Evolutionary conservation across 2,329 filamentous ascomycete species (phyloP).

Genomic region (Furcasterigmium furcatum): DNA sequence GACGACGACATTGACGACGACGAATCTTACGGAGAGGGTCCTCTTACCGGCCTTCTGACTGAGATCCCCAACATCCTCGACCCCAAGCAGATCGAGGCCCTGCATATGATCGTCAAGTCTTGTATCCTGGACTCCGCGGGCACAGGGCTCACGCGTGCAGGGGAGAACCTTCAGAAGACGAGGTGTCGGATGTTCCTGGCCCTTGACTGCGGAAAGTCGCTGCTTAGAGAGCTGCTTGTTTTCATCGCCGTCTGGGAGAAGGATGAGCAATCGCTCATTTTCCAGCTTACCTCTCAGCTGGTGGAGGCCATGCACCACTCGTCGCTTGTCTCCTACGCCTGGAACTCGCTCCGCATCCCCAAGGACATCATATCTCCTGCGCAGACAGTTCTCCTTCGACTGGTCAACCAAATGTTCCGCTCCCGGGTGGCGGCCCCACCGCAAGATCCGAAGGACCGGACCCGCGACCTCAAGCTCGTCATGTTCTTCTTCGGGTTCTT

Average conservation of each 20-base stretch:
- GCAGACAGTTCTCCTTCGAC: constrained; percentile 87
- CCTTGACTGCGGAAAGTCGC: constrained; percentile 84
- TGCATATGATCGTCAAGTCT: constrained; percentile 96
- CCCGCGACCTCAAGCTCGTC: constrained; percentile 59
- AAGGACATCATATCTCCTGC: constrained; percentile 97
- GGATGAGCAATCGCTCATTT: constrained; percentile 88
- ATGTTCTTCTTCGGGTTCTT: constrained; percentile 94
- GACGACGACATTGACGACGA: constrained; percentile 71
- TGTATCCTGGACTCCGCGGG: constrained; percentile 84
- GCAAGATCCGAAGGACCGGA: constrained; percentile 49
- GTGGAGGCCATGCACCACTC: constrained; percentile 90
- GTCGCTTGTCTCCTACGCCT: constrained; percentile 85
- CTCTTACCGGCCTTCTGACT: constrained; percentile 79
- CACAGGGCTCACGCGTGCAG: constrained; percentile 61
- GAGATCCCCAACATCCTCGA: constrained; percentile 94
- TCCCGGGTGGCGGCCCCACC: constrained; percentile 37
- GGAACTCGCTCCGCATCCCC: constrained; percentile 84
- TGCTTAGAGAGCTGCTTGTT: constrained; percentile 86
- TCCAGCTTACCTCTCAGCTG: constrained; percentile 94
- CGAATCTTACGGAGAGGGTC: constrained; percentile 75
- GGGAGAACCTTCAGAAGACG: constrained; percentile 85
- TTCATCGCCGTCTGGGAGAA: constrained; percentile 98
- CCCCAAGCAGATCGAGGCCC: constrained; percentile 89
- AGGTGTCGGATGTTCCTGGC: constrained; percentile 87
- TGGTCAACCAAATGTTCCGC: constrained; percentile 87